Base-by-base conservation (phyloP, 371 early-diverging fungal species). In the Saksenaea oblongispora region DNA sequence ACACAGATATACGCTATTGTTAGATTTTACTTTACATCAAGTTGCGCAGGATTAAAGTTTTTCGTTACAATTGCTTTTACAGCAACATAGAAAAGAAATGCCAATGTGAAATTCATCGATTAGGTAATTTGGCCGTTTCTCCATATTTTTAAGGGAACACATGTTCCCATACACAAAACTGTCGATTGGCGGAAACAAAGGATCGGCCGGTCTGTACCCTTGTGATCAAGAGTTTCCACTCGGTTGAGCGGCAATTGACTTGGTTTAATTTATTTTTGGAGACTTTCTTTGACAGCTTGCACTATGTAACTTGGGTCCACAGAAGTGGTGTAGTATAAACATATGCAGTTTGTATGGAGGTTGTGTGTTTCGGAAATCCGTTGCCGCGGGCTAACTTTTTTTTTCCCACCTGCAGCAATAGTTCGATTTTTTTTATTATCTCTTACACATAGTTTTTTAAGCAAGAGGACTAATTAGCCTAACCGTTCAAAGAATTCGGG, bases 391-490 rank as follows among this genome's bases (percentile, higher is more conserved):
- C 8, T 18, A 47, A 47, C 10, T 47, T 47, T 18, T 22, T 47
- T 47, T 47, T 47, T 47, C 51, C 51, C 51, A 47, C 51, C 51
- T 47, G 51, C 22, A 47, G 18, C 17, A 47, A 47, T 47, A 47
- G 51, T 47, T 22, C 51, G 39, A 39, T 39, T 39, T 39, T 36
- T 36, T 14, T 39, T 39, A n/a, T n/a, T 39, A 39, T 11, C 1
- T 39, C 39, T 39, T 11, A 8, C 44, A 44, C 44, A 22, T 47
- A 22, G 22, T 22, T 17, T 47, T 47, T 79, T 79, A 76, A 67
- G 80, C 80, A 59, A 79, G 77, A 65, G 80, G 80, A 57, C 75
- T 74, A 54, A 79, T 76, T 26, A 79, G 72, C 73, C 80, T 79
- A 64, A 9, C 34, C 64, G 26, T 54, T 42, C 3, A 18, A 39